These are phyloP conservation scores for Calocybe cyanea DNA, from an alignment of 768 basidiomycete species.

Conservation along the genomic window DNA sequence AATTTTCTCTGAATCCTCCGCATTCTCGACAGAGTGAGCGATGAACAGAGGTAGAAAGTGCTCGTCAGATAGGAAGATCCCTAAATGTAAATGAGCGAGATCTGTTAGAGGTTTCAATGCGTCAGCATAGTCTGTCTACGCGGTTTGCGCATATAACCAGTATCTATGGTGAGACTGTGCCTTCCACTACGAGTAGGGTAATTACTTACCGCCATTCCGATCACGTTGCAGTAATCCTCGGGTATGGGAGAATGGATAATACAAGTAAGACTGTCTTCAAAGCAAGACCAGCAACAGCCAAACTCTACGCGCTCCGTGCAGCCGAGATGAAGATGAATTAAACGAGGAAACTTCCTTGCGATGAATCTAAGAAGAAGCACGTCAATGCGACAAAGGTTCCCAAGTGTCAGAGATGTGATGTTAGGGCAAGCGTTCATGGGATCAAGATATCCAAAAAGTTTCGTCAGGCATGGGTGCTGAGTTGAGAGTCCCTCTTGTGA, in stretches of 20 bases:
- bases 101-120: slow-evolving; percentile 43
- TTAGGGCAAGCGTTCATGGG: slow-evolving; percentile 25
- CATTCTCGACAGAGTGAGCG: slow-evolving; percentile 32
- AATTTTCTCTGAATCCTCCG: slow-evolving; percentile 20
- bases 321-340: slow-evolving; percentile 50
- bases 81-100: slow-evolving; percentile 51
- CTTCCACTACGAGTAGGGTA: neutral
- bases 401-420: slow-evolving; percentile 47
- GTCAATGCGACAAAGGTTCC: slow-evolving; percentile 57
- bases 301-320: slow-evolving; percentile 56
- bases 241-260: slow-evolving; percentile 63
- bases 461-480: slow-evolving; percentile 33
- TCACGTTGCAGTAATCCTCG: slow-evolving; percentile 38
- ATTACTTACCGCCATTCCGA: slow-evolving; percentile 49
- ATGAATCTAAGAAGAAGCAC: slow-evolving; percentile 42
- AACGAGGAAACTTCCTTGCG: slow-evolving; percentile 38
- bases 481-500: slow-evolving; percentile 38
- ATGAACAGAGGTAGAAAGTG: slow-evolving; percentile 45
- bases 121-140: slow-evolving; percentile 38
- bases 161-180: neutral
- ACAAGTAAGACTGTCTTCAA: slow-evolving; percentile 54
- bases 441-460: slow-evolving; percentile 30
- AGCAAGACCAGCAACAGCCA: slow-evolving; percentile 61
- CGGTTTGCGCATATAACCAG: neutral
- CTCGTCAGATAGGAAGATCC: slow-evolving; percentile 59